Evolutionary conservation across 2,329 filamentous ascomycete species (phyloP).

Genomic region (Fonsecaea pugnacius): DNA sequence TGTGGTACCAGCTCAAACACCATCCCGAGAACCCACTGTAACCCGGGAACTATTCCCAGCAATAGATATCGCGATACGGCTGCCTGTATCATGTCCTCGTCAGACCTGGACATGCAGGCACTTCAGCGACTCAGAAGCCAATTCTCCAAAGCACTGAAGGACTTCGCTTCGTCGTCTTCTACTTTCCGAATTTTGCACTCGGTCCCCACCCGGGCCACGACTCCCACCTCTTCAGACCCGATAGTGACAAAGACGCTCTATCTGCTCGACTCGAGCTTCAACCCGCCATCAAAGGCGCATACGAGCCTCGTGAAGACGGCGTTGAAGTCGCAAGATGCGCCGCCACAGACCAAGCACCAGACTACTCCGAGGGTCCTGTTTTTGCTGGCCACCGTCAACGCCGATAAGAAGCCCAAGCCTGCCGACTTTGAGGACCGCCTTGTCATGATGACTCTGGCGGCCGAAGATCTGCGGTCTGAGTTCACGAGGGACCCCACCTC

Average conservation of each 20-base stretch:
- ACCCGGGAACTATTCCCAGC: not conserved
- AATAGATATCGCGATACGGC: not conserved
- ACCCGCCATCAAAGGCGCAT: constrained; percentile 66
- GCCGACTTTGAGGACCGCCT: constrained; percentile 55
- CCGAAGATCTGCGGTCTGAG: constrained; percentile 45
- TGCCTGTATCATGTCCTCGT: constrained; percentile 15
- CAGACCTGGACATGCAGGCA: constrained; percentile 23
- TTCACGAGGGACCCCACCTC: not conserved
- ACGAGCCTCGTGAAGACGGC: constrained; percentile 60
- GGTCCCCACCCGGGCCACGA: constrained; percentile 18
- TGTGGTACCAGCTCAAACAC: no score
- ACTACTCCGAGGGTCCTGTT: constrained; percentile 58
- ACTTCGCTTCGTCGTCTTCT: constrained; percentile 29
- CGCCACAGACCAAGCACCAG: not conserved
- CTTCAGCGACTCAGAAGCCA: constrained; percentile 24
- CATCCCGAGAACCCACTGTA: no score
- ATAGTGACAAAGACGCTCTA: constrained; percentile 49
- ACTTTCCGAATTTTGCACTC: constrained; percentile 27
- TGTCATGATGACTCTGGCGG: constrained; percentile 55
- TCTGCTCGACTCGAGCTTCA: constrained; percentile 70
- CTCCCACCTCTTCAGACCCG: constrained; percentile 17
- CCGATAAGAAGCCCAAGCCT: constrained; percentile 62
- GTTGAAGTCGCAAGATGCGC: constrained; percentile 41
- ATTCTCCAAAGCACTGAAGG: constrained; percentile 28
- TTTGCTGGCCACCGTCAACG: constrained; percentile 67